phyloP scores from a whole-genome alignment of 2,329 filamentous ascomycete genomes.

The Huntiella omanensis region DNA sequence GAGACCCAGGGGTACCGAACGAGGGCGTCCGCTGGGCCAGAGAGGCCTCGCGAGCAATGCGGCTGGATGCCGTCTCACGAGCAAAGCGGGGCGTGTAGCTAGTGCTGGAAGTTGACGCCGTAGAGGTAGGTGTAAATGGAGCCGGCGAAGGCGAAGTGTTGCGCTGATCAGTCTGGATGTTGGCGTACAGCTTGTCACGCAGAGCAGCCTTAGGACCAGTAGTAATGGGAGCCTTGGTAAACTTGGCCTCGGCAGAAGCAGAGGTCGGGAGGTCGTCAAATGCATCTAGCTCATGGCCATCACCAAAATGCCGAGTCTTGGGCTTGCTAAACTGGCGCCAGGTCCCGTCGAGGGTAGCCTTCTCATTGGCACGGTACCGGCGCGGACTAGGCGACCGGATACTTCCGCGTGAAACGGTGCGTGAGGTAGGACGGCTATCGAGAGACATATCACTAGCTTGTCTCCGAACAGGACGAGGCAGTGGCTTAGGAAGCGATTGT shows the following conservation, averaged over 20 bases:
- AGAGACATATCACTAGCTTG: slow-evolving; percentile 60
- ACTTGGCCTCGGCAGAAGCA: slow-evolving; percentile 60
- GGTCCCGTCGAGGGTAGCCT: slow-evolving; percentile 12
- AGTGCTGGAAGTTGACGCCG: slow-evolving; percentile 19
- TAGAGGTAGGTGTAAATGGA: slow-evolving; percentile 41
- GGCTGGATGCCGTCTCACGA: slow-evolving; percentile 45
- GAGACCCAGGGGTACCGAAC: slow-evolving; percentile 27
- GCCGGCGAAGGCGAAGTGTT: slow-evolving; percentile 34
- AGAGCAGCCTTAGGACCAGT: slow-evolving; percentile 46
- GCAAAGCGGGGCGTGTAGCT: slow-evolving; percentile 42
- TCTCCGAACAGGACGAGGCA: slow-evolving; percentile 49
- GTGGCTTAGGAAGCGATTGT: slow-evolving; percentile 56
- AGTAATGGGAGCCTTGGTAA: slow-evolving; percentile 57
- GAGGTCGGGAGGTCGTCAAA: slow-evolving; percentile 95
- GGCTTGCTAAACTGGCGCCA: slow-evolving; percentile 13
- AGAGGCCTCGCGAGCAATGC: slow-evolving; percentile 43
- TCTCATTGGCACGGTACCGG: slow-evolving; percentile 18
- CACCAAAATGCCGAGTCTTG: slow-evolving; percentile 45
- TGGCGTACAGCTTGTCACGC: slow-evolving; percentile 38
- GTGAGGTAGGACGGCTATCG: slow-evolving; percentile 37
- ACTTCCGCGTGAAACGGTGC: slow-evolving; percentile 36
- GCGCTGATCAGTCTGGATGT: slow-evolving; percentile 31
- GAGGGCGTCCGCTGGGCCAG: slow-evolving; percentile 40
- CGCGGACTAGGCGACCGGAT: slow-evolving; percentile 43
- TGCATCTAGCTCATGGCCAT: slow-evolving; percentile 76